Base-by-base conservation (phyloP, 2,329 filamentous ascomycete genomes). In the Cladophialophora carrionii region DNA sequence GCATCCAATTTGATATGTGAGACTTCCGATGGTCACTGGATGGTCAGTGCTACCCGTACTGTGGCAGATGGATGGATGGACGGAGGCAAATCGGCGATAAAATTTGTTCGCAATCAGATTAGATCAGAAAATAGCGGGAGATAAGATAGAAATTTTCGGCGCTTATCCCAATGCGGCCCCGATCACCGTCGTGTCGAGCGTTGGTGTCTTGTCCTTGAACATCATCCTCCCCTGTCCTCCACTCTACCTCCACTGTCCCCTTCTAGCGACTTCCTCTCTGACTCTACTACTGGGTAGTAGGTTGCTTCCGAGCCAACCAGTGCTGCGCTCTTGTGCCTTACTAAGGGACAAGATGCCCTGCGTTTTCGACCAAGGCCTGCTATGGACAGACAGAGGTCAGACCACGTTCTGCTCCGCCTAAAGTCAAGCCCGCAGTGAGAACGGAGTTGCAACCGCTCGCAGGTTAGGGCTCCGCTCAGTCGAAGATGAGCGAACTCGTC, bases 91-190 rank as follows among this genome's bases (percentile, higher is more conserved):
- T 24, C 10, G 17, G 41, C 17, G 41, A 10, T 22, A 4, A 4
- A 37, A 9, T 17, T 26, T 58, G 26, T 6, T 20, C 17, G 2
- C 56, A 32, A 59, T 59, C 29, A 59, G 56, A 59, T 59, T 32
- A 32, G 41, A 58, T 58, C 24, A 59, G n/a, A 26, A 5, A 24
- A 14, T 9, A 32, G 34, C 32, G 10, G 14, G 12, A 37, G 57
- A 60, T 60, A 60, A 60, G 57, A 60, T 60, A 32, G 52, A 48
- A 60, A 17, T 60, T 60, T 60, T 29, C 24, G 29, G 20, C 43
- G 46, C 57, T 52, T 60, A 31, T 26, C 57, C 46, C 6, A 4
- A 32, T 52, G 31, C 10, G 46, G 57, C 34, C 5, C 17, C 6
- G 46, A 52, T 52, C 57, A 41, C 22, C 46, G 46, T 60, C 57